A percentile compares a stretch with the other conserved stretches of the same genome.
Conservation (phyloP, 768 basidiomycete genomes). For the Leucogyrophana mollusca region DNA sequence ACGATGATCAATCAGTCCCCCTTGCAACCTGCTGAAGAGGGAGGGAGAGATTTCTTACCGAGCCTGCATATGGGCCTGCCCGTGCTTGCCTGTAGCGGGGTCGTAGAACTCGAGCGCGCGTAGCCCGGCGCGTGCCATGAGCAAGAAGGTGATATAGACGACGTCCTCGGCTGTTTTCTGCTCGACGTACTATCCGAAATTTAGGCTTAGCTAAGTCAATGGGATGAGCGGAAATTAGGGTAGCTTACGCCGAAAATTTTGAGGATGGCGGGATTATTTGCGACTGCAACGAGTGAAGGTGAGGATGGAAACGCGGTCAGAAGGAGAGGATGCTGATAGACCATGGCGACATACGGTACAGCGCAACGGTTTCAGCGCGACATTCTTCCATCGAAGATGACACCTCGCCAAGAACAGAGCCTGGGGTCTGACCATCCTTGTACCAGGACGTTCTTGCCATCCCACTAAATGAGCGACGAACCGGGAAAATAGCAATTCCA, state of each 20-base stretch:
- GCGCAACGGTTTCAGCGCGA: constrained; percentile 84
- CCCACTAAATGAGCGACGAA: neutral
- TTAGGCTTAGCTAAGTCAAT: too few species aligned
- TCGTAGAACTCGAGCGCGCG: constrained; percentile 83
- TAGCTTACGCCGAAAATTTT: constrained; percentile 71
- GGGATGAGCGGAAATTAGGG: neutral
- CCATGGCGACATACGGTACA: constrained; percentile 57
- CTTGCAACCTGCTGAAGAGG: constrained; percentile 5
- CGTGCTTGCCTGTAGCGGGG: constrained; percentile 76
- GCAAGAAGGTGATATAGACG: constrained; percentile 76
- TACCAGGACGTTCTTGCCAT: constrained; percentile 74
- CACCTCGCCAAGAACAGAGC: constrained; percentile 80
- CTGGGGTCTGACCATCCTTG: constrained; percentile 81
- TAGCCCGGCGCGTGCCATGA: constrained; percentile 85
- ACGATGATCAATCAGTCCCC: neutral
- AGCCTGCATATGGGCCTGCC: constrained; percentile 90
- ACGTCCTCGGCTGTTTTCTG: constrained; percentile 72
- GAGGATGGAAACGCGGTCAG: too few species aligned
- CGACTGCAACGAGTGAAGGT: constrained; percentile 42
- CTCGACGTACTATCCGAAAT: constrained; percentile 53
- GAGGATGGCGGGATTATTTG: constrained; percentile 72
- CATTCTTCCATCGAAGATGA: constrained; percentile 93
- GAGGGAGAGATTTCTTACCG: constrained; percentile 44
- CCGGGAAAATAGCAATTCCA: neutral
- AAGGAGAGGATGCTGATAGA: neutral